A percentile compares a stretch with the other conserved stretches of the same genome.
These are phyloP conservation scores for Hymenoscyphus fraxineus DNA, from an alignment of 2,329 filamentous ascomycete genomes.

Conservation along the genomic window DNA sequence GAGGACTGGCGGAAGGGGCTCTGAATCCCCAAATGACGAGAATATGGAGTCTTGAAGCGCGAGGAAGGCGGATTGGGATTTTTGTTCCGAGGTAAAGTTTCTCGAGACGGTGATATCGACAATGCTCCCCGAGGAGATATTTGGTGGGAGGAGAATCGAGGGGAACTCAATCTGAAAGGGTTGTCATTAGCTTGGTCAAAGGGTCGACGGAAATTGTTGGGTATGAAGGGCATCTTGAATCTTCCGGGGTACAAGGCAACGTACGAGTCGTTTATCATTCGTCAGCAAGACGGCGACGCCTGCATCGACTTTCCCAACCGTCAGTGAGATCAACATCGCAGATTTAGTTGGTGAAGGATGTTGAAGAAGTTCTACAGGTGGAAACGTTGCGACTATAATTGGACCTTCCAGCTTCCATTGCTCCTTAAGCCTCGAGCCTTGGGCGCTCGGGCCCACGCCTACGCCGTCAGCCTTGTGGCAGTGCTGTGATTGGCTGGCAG, in stretches of 20 bases:
- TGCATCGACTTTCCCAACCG: slow-evolving; percentile 98
- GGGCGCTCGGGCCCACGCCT: neutral
- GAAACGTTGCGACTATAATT: slow-evolving; percentile 24
- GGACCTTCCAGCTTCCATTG: neutral
- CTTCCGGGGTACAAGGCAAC: slow-evolving; percentile 30
- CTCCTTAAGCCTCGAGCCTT: neutral
- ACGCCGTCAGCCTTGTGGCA: neutral
- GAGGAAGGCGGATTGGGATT: slow-evolving; percentile 72
- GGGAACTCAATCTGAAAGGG: slow-evolving; percentile 86
- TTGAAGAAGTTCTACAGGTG: slow-evolving; percentile 14
- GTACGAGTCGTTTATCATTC: slow-evolving; percentile 91
- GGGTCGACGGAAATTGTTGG: slow-evolving; percentile 4
- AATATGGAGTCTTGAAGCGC: slow-evolving; percentile 87
- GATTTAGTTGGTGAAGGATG: slow-evolving; percentile 11
- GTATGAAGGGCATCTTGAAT: slow-evolving; percentile 1
- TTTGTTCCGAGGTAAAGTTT: slow-evolving; percentile 74
- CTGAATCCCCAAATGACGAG: slow-evolving; percentile 75
- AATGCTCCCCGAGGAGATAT: slow-evolving; percentile 93
- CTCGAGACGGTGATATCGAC: slow-evolving; percentile 95
- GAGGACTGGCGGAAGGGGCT: slow-evolving; percentile 72
- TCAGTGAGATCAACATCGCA: slow-evolving; percentile 92
- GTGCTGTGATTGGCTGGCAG: slow-evolving; percentile 15
- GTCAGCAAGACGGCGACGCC: slow-evolving; percentile 96
- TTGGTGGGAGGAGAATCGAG: slow-evolving; percentile 90
- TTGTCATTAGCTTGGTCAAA: slow-evolving; percentile 24